Percentiles rank a stretch among this genome's conserved stretches.
Evolutionary conservation across 2,329 filamentous ascomycete genomes (phyloP).

Genomic region (Scytalidium lignicola): DNA sequence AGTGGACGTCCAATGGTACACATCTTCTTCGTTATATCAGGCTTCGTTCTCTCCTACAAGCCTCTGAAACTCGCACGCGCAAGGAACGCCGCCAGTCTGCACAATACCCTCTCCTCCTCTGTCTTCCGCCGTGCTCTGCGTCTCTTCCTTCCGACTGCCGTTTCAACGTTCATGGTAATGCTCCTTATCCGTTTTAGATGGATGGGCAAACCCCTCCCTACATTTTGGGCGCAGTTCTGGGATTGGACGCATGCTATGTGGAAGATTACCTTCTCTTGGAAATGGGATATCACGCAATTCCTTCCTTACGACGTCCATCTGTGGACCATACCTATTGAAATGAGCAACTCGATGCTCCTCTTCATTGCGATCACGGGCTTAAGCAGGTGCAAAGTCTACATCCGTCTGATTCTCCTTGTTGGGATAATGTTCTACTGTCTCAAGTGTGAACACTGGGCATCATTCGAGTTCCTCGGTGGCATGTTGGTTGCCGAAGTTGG

Average conservation of each 20-base stretch:
- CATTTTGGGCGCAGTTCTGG: conserved; percentile 19
- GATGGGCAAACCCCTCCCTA: conserved; percentile 23
- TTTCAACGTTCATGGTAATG: conserved; percentile 34
- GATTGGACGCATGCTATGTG: conserved; percentile 24
- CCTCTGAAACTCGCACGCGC: conserved; percentile 33
- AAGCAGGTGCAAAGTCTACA: neutral
- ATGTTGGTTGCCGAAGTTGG: conserved; percentile 37
- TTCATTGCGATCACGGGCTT: conserved; percentile 8
- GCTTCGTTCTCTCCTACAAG: conserved; percentile 39
- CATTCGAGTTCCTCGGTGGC: conserved; percentile 22
- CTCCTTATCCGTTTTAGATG: conserved; percentile 28
- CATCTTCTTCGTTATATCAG: conserved; percentile 45
- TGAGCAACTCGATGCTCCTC: conserved; percentile 6
- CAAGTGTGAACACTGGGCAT: conserved; percentile 3
- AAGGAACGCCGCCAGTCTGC: conserved; percentile 28
- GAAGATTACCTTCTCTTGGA: conserved; percentile 23
- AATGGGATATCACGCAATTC: conserved; percentile 23
- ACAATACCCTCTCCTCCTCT: conserved; percentile 34
- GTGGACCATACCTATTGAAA: conserved; percentile 14
- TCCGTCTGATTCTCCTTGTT: conserved; percentile 4
- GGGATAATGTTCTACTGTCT: conserved; percentile 6
- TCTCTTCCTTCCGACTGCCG: conserved; percentile 36
- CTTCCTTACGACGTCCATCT: conserved; percentile 13
- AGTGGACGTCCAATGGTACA: conserved; percentile 39
- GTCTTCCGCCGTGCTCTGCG: conserved; percentile 38